These are phyloP conservation scores for Rhodocollybia butyracea DNA, from an alignment of 768 basidiomycete species.

Conservation along the genomic window DNA sequence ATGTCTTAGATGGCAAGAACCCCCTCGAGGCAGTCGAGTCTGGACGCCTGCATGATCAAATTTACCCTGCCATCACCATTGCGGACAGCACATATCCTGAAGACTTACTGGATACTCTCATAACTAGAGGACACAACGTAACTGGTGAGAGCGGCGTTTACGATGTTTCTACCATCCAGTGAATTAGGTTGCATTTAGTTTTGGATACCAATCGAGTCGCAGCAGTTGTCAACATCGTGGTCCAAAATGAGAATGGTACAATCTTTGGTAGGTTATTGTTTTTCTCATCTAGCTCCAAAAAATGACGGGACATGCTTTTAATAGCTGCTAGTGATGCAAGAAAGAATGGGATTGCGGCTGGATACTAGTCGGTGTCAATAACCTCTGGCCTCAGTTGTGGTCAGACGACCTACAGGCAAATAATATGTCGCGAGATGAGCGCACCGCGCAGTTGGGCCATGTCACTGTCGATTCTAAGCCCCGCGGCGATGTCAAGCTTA, in stretches of 20 bases:
- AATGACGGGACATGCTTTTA: background rate
- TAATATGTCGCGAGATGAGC: too few relatives aligned
- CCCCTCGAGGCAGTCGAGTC: constrained; percentile 57
- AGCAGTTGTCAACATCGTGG: constrained; percentile 71
- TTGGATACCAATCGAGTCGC: constrained; percentile 68
- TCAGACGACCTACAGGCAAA: background rate
- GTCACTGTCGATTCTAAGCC: too few relatives aligned
- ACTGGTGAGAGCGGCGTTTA: constrained; percentile 30
- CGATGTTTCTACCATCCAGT: background rate
- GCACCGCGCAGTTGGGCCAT: too few relatives aligned
- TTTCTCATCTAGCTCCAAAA: background rate
- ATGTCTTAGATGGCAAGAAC: constrained; percentile 81
- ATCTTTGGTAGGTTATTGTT: constrained; percentile 57
- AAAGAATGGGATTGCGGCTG: constrained; percentile 90
- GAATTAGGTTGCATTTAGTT: constrained; percentile 32
- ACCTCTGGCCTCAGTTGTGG: background rate
- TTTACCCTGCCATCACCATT: constrained; percentile 48
- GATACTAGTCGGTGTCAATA: constrained; percentile 48
- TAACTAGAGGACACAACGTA: constrained; percentile 52
- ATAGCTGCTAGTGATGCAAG: constrained; percentile 87
- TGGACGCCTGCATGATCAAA: constrained; percentile 65
- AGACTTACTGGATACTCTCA: constrained; percentile 38
- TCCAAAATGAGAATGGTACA: constrained; percentile 41
- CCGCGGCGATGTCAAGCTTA: too few relatives aligned
- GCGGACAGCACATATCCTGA: constrained; percentile 44